Percentiles rank a stretch among this genome's conserved stretches.
phyloP scores from a whole-genome alignment of 179 eudicot genomes.

The Nepenthes alata region DNA sequence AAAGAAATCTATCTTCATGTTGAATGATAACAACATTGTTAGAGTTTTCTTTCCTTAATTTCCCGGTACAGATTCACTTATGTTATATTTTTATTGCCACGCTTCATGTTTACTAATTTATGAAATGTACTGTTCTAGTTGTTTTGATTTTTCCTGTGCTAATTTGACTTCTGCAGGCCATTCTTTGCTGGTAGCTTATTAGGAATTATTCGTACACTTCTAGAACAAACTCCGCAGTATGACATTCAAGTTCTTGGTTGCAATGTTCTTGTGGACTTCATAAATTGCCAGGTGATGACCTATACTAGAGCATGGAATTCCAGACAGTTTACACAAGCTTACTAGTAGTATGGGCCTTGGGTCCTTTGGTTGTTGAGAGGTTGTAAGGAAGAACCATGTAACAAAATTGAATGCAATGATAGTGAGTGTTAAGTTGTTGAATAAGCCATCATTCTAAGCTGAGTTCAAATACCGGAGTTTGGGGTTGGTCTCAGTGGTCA shows the following conservation, averaged over 20 bases:
- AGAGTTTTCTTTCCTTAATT: neutral
- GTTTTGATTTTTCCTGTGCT: neutral
- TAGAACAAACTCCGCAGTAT: slow-evolving; percentile 52
- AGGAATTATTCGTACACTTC: slow-evolving; percentile 56
- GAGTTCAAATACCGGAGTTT: neutral
- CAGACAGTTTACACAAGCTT: too few relatives aligned
- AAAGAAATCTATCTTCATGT: too few relatives aligned
- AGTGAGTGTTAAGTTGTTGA: too few relatives aligned
- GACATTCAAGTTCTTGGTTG: slow-evolving; percentile 67
- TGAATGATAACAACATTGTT: neutral
- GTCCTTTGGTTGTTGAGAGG: too few relatives aligned
- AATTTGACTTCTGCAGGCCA: slow-evolving; percentile 46
- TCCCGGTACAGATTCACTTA: neutral
- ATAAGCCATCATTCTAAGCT: too few relatives aligned
- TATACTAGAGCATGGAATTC: too few relatives aligned
- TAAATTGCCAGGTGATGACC: slow-evolving; percentile 57
- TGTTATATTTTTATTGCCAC: neutral
- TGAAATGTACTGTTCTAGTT: neutral
- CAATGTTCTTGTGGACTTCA: slow-evolving; percentile 62
- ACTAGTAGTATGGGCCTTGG: too few relatives aligned
- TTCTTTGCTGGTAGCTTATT: slow-evolving; percentile 65
- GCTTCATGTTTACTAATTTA: neutral
- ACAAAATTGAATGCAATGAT: too few relatives aligned
- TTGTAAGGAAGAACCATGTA: too few relatives aligned
- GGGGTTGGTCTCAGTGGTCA: neutral